Conservation (phyloP, 495 filamentous ascomycete genomes). For the Penicillium lagena region DNA sequence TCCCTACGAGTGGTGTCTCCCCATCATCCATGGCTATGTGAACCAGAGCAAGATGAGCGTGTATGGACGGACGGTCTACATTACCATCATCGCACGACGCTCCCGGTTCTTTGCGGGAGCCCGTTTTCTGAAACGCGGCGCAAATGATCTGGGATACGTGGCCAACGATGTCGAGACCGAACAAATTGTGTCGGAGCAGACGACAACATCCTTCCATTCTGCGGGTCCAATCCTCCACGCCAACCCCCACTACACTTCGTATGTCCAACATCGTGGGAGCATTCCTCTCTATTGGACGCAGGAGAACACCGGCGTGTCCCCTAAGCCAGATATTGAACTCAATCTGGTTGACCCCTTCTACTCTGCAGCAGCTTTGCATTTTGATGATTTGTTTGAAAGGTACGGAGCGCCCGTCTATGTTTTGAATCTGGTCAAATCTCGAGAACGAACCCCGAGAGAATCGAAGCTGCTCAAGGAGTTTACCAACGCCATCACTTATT, state of each 20-base stretch:
- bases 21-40: conserved; percentile 93
- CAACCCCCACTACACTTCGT: conserved; percentile 90
- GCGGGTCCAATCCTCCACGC: conserved; percentile 79
- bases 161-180: conserved; percentile 99
- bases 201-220: conserved; percentile 92
- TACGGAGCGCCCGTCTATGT: conserved; percentile 90
- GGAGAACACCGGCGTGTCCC: conserved; percentile 89
- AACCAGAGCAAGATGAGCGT: conserved; percentile 82
- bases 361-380: conserved; percentile 90
- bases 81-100: conserved; percentile 86
- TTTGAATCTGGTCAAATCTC: conserved; percentile 87
- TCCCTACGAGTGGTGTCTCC: conserved; percentile 91
- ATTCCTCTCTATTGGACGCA: conserved; percentile 98
- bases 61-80: conserved; percentile 79
- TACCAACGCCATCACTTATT: conserved; percentile 79
- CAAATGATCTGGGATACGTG: conserved; percentile 93
- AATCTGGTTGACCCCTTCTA: conserved; percentile 96
- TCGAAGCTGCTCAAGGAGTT: conserved; percentile 87
- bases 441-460: conserved; percentile 87
- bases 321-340: conserved; percentile 91
- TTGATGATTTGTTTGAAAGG: conserved; percentile 89
- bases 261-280: conserved; percentile 93
- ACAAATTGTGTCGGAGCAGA: conserved; percentile 90
- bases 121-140: conserved; percentile 87
- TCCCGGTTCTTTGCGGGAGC: conserved; percentile 94